Conservation (phyloP, 1,284 basidiomycete genomes). For the Kwoniella shivajii region DNA sequence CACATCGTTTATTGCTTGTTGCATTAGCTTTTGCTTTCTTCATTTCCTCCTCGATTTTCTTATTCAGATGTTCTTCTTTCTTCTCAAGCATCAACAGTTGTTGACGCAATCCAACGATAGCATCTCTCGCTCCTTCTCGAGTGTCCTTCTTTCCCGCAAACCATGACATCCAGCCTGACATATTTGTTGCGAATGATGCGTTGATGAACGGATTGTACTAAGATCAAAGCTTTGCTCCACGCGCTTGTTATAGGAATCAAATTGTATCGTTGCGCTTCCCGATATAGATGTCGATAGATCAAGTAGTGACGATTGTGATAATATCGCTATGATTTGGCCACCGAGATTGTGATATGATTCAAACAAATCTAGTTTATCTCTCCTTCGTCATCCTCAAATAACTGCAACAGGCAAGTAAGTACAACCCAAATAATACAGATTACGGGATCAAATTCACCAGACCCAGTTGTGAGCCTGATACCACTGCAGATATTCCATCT, state of each 20-base stretch:
- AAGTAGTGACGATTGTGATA: neutral
- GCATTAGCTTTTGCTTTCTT: constrained; percentile 92
- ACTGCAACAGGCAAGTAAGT: no score
- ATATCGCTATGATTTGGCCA: constrained; percentile 12
- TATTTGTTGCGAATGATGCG: constrained; percentile 57
- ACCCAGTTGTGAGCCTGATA: constrained; percentile 1
- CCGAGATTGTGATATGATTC: constrained; percentile 4
- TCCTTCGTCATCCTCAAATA: no score
- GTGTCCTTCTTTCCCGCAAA: constrained; percentile 69
- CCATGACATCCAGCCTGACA: constrained; percentile 80
- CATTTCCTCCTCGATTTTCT: constrained; percentile 94
- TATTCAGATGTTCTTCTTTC: constrained; percentile 96
- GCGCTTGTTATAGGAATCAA: no score
- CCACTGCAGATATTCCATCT: no score
- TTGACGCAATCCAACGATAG: constrained; percentile 82
- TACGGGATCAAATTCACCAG: constrained; percentile 5
- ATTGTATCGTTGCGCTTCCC: no score
- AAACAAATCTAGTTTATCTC: neutral
- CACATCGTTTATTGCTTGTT: constrained; percentile 90
- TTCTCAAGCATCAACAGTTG: constrained; percentile 96
- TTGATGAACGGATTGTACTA: no score
- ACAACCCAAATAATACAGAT: no score
- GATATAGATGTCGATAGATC: neutral
- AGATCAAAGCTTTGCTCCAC: no score
- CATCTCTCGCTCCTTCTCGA: constrained; percentile 76